These are phyloP conservation scores for Podospora sp. DNA, from an alignment of 495 filamentous ascomycete genomes.

Conservation along the genomic window DNA sequence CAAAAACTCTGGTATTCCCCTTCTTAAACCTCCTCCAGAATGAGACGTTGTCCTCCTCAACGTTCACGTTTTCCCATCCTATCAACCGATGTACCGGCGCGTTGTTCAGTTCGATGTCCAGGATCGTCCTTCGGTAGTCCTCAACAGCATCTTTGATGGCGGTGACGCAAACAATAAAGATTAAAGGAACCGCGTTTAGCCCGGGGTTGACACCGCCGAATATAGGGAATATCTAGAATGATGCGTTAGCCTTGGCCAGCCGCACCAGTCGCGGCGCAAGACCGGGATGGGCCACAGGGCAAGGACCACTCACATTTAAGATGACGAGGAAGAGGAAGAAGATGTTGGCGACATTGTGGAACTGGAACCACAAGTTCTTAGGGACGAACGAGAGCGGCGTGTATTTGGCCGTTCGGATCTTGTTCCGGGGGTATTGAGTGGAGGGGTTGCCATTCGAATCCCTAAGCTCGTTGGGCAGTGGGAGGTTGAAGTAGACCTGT, in stretches of 20 bases:
- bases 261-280: neutral
- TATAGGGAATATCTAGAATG: conserved; percentile 85
- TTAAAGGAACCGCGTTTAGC: conserved; percentile 86
- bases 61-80: conserved; percentile 93
- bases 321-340: conserved; percentile 98
- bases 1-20: conserved; percentile 68
- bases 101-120: conserved; percentile 96
- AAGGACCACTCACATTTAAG: conserved; percentile 69
- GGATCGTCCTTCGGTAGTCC: conserved; percentile 88
- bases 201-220: conserved; percentile 92
- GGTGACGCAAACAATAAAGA: conserved; percentile 91
- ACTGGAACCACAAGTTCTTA: conserved; percentile 95
- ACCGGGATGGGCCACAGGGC: neutral
- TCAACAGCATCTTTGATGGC: conserved; percentile 97
- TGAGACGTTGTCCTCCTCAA: conserved; percentile 80
- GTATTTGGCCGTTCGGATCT: conserved; percentile 97
- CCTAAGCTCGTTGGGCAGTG: conserved; percentile 73
- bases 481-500: conserved; percentile 80
- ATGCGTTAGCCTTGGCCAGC: conserved; percentile 2
- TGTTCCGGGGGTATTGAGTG: conserved; percentile 80
- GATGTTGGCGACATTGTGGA: conserved; percentile 97
- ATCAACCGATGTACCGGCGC: conserved; percentile 88
- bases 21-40: conserved; percentile 93
- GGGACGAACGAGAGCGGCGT: conserved; percentile 95
- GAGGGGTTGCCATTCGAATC: conserved; percentile 81